Evolutionary conservation across 345 rosid species (phyloP).

Genomic region (Arabis hirsuta): DNA sequence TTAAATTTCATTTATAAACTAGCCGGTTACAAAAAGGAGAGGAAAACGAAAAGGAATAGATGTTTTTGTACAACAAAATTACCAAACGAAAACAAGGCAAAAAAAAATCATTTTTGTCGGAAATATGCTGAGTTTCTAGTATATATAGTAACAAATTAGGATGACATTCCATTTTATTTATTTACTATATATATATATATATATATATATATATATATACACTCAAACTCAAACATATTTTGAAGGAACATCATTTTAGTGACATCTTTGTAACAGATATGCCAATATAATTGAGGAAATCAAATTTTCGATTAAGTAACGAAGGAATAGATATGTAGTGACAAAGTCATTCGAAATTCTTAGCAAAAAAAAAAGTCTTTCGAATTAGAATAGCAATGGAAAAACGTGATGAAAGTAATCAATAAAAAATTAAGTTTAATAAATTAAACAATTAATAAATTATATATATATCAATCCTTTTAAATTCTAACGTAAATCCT

Average conservation of each 20-base stretch:
- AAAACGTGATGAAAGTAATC: background rate
- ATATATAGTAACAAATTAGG: background rate
- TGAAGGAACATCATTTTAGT: background rate
- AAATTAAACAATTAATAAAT: no score
- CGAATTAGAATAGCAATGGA: background rate
- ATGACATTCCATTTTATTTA: background rate
- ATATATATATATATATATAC: no score
- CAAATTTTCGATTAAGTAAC: background rate
- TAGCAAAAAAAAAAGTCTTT: background rate
- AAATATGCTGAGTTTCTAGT: slow-evolving; percentile 6
- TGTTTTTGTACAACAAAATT: slow-evolving; percentile 2
- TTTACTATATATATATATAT: no score
- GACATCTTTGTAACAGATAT: no score
- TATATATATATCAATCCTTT: background rate
- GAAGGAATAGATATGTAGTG: background rate
- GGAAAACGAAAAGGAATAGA: background rate
- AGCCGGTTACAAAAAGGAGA: background rate
- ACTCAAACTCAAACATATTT: background rate
- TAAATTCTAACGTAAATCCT: slow-evolving; percentile 11
- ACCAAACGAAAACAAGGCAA: background rate
- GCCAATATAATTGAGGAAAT: background rate
- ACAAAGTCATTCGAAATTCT: background rate
- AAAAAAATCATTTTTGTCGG: background rate
- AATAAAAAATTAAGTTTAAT: no score
- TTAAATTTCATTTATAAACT: background rate